phyloP scores from a whole-genome alignment of 2,329 filamentous ascomycete species.

The Alternaria tenuissima region DNA sequence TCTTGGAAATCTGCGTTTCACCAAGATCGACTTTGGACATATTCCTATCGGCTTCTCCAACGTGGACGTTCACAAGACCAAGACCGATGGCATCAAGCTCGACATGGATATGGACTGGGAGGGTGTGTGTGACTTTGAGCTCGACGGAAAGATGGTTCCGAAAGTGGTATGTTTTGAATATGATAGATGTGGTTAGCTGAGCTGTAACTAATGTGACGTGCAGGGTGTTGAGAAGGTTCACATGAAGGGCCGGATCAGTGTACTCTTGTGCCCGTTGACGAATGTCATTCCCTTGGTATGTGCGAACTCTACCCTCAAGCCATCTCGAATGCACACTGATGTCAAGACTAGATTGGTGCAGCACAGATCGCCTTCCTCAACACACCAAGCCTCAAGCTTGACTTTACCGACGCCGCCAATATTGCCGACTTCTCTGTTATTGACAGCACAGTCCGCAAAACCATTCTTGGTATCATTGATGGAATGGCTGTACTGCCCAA shows the following conservation, averaged over 20 bases:
- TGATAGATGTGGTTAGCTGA: not conserved
- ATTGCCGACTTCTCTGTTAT: constrained; percentile 56
- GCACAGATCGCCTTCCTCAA: constrained; percentile 61
- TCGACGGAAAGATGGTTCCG: constrained; percentile 57
- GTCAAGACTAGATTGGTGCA: constrained; percentile 54
- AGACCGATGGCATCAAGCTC: constrained; percentile 57
- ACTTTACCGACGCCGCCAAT: constrained; percentile 59
- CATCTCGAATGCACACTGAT: constrained; percentile 12
- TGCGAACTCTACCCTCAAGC: not conserved
- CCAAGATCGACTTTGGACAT: constrained; percentile 57
- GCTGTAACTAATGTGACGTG: not conserved
- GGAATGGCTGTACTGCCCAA: constrained; percentile 60
- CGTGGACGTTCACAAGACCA: constrained; percentile 58
- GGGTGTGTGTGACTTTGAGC: constrained; percentile 57
- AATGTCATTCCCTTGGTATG: constrained; percentile 58
- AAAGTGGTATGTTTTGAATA: constrained; percentile 41
- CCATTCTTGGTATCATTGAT: constrained; percentile 55
- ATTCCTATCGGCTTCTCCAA: constrained; percentile 54
- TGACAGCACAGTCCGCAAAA: constrained; percentile 55
- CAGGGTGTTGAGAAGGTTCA: constrained; percentile 58
- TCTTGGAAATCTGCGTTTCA: constrained; percentile 54
- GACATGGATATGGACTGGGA: constrained; percentile 60
- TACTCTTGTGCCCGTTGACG: constrained; percentile 57
- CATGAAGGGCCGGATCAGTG: constrained; percentile 55
- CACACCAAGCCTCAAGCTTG: constrained; percentile 55